Base-by-base conservation (phyloP, 73 alveolate species). In the Uronychia binucleata region DNA sequence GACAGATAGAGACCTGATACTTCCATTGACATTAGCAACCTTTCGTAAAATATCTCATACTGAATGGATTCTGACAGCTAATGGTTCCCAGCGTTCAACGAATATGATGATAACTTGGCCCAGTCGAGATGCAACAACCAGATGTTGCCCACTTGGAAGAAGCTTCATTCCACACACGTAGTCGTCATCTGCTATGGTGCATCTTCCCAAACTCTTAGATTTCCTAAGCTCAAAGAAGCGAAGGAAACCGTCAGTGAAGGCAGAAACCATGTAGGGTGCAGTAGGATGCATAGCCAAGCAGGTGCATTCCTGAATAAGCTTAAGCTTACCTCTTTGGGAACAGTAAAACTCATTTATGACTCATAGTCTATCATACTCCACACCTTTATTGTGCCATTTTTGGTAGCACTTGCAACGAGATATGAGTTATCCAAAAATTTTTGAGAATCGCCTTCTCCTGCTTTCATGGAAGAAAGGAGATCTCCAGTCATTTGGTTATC, bases 321-420 rank as follows among this genome's bases (percentile, higher is more conserved):
- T 5, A 46, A 46, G 67, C n/a, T 46, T 46, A 46, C 67, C 80
- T 90, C 96, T 31, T 85, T 90, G 26, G 96, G 96, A 1, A 90
- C 92, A 0, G 77, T 82, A 57, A 90, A 86, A 46, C 84, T 78
- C 85, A 86, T 86, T 27, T 79, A 32, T 26, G 75, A 79, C 34
- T 86, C 92, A 33, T 75, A 59, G 76, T 89, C 91, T 31, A 74
- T 35, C 89, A 86, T 81, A 80, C 84, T 85, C 96, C 96, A 90
- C 5, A 90, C 77, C 58, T 90, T 90, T 0, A 90, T 34, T 0
- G 84, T 60, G 0, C 96, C 96, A 33, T 86, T 91, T 26, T 58
- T 31, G 0, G 88, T 84, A 0, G 86, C 34, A n/a, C 84, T 59
- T n/a, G 90, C 85, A 11, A 89, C 85, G 78, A 58, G 57, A 34